These are phyloP conservation scores for Otatea glauca DNA, from an alignment of 176 grass and related monocot species.

Conservation along the genomic window DNA sequence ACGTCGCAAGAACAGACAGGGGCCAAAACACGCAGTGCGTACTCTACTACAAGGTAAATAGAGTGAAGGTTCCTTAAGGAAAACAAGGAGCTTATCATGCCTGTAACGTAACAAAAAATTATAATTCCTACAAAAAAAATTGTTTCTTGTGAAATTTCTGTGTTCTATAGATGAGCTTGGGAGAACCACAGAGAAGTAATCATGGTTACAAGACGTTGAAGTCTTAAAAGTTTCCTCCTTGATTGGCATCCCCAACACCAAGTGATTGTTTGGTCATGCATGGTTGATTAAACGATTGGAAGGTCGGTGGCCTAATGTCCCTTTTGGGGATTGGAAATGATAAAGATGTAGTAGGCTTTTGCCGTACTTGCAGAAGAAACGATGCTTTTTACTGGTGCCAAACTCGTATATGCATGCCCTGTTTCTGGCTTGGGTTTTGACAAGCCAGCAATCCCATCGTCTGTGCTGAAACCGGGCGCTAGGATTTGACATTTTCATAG, in stretches of 20 bases:
- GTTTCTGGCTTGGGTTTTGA: not conserved
- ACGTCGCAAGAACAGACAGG: not conserved
- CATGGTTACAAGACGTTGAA: not conserved
- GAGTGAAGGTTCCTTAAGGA: not conserved
- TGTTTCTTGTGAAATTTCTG: no score
- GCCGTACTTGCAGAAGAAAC: not conserved
- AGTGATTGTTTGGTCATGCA: not conserved
- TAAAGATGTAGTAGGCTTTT: not conserved
- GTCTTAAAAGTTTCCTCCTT: not conserved
- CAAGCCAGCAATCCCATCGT: not conserved
- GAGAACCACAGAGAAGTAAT: not conserved
- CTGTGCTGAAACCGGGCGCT: not conserved
- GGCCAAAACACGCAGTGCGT: not conserved
- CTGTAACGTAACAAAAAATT: no score
- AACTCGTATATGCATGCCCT: not conserved
- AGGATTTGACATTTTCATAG: not conserved
- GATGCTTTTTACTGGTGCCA: not conserved
- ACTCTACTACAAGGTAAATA: not conserved
- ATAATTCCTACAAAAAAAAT: no score
- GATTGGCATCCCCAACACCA: not conserved
- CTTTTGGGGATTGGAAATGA: not conserved
- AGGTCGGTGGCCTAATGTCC: conserved; percentile 22
- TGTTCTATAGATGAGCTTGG: no score
- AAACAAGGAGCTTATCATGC: no score
- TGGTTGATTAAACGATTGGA: not conserved